Evolutionary conservation across 202 grass and related monocot species (phyloP), one percentile per base, ranked within the genome.

Genomic region (Musa balbisiana): DNA sequence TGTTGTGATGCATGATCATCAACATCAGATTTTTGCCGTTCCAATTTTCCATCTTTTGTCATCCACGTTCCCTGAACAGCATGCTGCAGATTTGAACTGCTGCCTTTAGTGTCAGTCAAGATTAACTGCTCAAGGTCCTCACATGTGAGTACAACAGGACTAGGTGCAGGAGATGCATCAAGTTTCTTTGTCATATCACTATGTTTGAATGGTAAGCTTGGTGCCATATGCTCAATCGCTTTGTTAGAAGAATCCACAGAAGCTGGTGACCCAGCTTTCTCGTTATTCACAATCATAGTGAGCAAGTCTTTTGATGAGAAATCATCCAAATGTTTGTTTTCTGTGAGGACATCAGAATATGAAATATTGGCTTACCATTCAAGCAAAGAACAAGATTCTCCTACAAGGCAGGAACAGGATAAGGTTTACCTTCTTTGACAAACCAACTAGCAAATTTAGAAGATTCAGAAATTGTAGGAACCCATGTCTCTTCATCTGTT

Each of bases 111-210:
- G 64, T 95, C 83, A 51, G 84, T 58, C 74, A 99, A 76, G 89
- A 99, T 95, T 12, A 87, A 69, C 81, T 90, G 91, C 86, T 99
- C 95, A 87, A 99, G 88, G 82, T 99, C 91, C 84, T 99, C 88
- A 68, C 95, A 98, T 62, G 83, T 94, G 84, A 98, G 90, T 79
- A 94, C 77, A 86, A 85, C 81, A 81, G 87, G 83, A 79, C 66
- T 82, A 76, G 78, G 62, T 69, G 75, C 59, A 20, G 78, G 67
- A 81, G 81, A 82, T 49, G 72, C 51, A 54, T 71, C 62, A 43
- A 83, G 74, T 66, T 69, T 83, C 52, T 78, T 60, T 79, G 80
- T 76, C 73, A 69, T 17, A 81, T 85, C 84, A 64, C 69, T 51
- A 80, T 72, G 85, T 56, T 77, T 59, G 9, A 73, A 75, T 74